Evolutionary conservation across 768 basidiomycete genomes (phyloP), one percentile per base, ranked within the genome.

Genomic region (Trametopsis cervina): DNA sequence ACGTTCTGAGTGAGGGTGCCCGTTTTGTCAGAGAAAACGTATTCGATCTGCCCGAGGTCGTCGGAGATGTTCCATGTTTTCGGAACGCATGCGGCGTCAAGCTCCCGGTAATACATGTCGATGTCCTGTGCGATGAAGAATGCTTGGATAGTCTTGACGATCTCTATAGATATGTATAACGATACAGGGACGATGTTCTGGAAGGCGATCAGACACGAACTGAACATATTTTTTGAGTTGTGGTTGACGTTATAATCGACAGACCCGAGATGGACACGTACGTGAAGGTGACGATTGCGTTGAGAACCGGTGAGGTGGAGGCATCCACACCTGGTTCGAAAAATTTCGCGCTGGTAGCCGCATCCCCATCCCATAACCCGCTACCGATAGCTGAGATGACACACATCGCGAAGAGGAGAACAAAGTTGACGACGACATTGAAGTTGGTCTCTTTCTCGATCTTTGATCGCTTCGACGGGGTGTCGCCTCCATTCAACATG

Each of bases 51-150:
- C 21, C 95, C 95, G 1, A 99, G 81, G 68, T 98, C 95, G 63
- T 98, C 95, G 2, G 92, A 96, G 58, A 98, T 94, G 62, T 94
- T 95, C 94, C 95, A 97, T 4, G 90, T 94, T 65, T 97, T 97
- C 22, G 95, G 94, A 3, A 92, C 81, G 58, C 95, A 97, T 0
- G 90, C 71, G 1, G 89, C 84, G 61, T 96, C 83, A 63, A 85
- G 84, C 29, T 85, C 80, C 50, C 77, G 71, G 68, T 96, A 96
- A 71, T 91, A 96, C 91, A 98, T 94, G 65, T 97, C 94, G 55
- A 92, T 59, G 61, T 98, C 94, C 64, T 95, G 91, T 6, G 86
- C 88, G 61, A 96, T 97, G 71, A 96, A 95, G 69, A 80, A 95
- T 2, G 94, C 94, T 63, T 96, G 94, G 48, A 95, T 90, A 1